Conservation (phyloP, 2,329 filamentous ascomycete species). For the Calonectria multiphialidica region DNA sequence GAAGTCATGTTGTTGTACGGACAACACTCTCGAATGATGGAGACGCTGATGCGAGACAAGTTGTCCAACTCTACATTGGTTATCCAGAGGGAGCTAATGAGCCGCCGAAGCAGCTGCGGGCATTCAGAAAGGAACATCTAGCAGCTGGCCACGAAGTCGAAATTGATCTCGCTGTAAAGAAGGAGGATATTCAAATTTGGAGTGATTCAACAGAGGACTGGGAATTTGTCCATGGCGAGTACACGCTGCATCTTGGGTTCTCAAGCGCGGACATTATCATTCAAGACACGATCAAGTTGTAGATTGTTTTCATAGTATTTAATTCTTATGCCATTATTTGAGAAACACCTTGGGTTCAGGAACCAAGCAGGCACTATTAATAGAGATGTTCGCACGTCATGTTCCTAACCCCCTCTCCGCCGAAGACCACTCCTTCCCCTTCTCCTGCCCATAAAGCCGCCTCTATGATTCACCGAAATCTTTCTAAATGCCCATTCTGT, state of each 20-base stretch:
- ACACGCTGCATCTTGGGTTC: neutral
- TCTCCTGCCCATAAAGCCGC: neutral
- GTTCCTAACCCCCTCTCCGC: neutral
- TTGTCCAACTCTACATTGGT: neutral
- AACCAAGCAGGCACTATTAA: neutral
- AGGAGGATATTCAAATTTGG: neutral
- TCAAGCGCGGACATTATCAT: neutral
- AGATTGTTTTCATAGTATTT: neutral
- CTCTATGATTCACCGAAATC: neutral
- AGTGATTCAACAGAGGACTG: neutral
- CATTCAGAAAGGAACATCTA: neutral
- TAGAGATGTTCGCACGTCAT: no score
- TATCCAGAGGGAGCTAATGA: neutral
- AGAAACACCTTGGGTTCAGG: neutral
- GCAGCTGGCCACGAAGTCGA: neutral
- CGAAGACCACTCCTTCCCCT: neutral
- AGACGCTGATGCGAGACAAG: neutral
- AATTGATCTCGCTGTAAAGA: neutral
- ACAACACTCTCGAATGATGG: neutral
- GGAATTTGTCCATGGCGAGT: neutral
- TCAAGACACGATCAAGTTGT: neutral
- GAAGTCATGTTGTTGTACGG: neutral
- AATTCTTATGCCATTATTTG: neutral
- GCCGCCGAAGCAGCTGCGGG: neutral
- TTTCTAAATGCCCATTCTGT: neutral